A percentile compares a stretch with the other conserved stretches of the same genome.
These are phyloP conservation scores for Beauveria caledonica DNA, from an alignment of 2,329 filamentous ascomycete species.

Conservation along the genomic window DNA sequence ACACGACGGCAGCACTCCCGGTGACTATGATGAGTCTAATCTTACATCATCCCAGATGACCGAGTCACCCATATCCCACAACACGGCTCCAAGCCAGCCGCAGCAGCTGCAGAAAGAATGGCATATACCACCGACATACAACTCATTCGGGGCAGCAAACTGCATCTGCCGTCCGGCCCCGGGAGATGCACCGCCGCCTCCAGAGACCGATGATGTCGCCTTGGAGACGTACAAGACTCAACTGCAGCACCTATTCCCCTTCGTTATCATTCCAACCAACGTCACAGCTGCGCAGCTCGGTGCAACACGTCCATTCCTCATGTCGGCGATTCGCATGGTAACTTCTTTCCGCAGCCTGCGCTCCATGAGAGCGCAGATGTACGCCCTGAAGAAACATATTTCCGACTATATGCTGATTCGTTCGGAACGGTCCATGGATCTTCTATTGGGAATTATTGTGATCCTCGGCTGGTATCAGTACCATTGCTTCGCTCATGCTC, in stretches of 20 bases:
- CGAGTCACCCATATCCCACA: conserved; percentile 3
- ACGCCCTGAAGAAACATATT: conserved; percentile 36
- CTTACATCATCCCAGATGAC: conserved; percentile 7
- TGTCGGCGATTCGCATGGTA: conserved; percentile 42
- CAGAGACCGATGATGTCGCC: conserved; percentile 38
- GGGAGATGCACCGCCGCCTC: conserved; percentile 30
- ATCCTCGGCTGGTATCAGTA: conserved; percentile 45
- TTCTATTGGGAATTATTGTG: conserved; percentile 40
- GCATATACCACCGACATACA: conserved; percentile 34
- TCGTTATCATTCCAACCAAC: conserved; percentile 34
- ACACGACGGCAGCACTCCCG: conserved; percentile 6
- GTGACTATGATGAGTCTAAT: conserved; percentile 3
- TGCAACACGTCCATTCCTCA: conserved; percentile 37
- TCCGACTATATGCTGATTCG: conserved; percentile 41
- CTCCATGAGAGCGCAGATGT: conserved; percentile 44
- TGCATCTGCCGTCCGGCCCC: conserved; percentile 39
- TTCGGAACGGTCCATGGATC: conserved; percentile 41
- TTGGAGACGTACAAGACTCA: conserved; percentile 36
- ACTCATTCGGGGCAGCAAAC: conserved; percentile 35
- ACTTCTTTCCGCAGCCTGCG: conserved; percentile 37
- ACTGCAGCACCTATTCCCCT: conserved; percentile 37
- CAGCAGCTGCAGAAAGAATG: conserved; percentile 17
- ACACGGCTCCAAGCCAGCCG: not conserved
- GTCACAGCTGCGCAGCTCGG: conserved; percentile 30
- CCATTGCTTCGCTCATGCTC: conserved; percentile 44